Conservation (phyloP, 176 grass and related monocot species). For the Guadua angustifolia region DNA sequence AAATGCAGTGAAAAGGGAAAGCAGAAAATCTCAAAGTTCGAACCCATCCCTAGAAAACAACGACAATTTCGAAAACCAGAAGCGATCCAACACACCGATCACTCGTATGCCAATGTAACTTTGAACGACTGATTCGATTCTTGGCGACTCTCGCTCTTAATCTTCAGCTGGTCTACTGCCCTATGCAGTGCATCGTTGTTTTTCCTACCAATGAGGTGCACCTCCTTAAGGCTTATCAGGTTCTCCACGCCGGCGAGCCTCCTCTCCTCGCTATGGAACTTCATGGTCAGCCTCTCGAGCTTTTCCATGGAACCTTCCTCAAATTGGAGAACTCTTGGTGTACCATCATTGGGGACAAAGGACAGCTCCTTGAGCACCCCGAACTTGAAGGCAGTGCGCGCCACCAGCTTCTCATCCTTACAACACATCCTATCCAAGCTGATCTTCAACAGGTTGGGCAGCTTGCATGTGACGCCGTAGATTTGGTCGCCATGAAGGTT, state of each 20-base stretch:
- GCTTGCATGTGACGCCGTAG: not conserved
- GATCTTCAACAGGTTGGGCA: not conserved
- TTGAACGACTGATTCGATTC: not conserved
- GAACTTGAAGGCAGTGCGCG: not conserved
- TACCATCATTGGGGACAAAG: not conserved
- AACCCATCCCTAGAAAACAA: too few relatives aligned
- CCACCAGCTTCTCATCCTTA: not conserved
- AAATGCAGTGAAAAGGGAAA: too few relatives aligned
- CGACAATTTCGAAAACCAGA: too few relatives aligned
- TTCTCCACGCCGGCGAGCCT: not conserved
- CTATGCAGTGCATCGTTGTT: not conserved
- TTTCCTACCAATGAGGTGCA: not conserved
- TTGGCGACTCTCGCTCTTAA: not conserved
- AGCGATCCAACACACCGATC: too few relatives aligned
- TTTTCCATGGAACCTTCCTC: not conserved
- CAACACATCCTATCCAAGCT: not conserved
- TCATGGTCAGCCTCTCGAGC: not conserved
- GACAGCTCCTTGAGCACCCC: not conserved
- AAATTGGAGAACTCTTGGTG: not conserved
- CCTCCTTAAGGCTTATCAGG: not conserved
- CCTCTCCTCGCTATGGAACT: not conserved
- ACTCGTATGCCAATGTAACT: not conserved
- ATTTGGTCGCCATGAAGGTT: not conserved
- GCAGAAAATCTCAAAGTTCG: too few relatives aligned
- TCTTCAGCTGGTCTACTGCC: not conserved